Percentiles rank a stretch among this genome's conserved stretches.
Conservation (phyloP, 2,329 filamentous ascomycete genomes). For the Fusarium ambrosium region DNA sequence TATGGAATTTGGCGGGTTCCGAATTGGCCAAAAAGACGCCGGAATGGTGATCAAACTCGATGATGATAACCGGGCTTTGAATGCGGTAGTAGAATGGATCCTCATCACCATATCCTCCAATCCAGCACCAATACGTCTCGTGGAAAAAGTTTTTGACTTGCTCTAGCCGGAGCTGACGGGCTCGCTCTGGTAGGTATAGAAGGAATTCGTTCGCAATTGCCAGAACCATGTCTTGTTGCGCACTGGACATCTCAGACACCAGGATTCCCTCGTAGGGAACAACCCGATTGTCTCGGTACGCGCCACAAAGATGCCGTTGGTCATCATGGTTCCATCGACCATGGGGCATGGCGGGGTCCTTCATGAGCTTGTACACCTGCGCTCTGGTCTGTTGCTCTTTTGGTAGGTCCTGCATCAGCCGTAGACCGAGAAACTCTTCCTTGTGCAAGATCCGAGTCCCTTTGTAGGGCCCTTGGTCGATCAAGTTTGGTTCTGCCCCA, state of each 20-base stretch:
- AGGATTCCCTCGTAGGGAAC: constrained; percentile 77
- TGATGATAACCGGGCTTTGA: constrained; percentile 79
- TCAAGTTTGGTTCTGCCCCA: neutral
- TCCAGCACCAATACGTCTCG: constrained; percentile 86
- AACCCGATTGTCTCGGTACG: constrained; percentile 81
- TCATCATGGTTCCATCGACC: constrained; percentile 85
- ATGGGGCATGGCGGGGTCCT: constrained; percentile 74
- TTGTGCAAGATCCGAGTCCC: constrained; percentile 75
- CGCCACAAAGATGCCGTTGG: constrained; percentile 78
- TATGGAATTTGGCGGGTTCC: constrained; percentile 75
- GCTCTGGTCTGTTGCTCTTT: constrained; percentile 61
- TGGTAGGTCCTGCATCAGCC: constrained; percentile 73
- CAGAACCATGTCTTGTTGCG: constrained; percentile 67
- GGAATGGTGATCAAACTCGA: constrained; percentile 85
- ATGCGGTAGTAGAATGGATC: constrained; percentile 84
- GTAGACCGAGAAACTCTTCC: constrained; percentile 74
- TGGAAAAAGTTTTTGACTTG: constrained; percentile 67
- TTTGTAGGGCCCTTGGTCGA: constrained; percentile 56
- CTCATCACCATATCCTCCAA: constrained; percentile 63
- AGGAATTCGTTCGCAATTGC: constrained; percentile 72
- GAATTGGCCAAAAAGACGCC: constrained; percentile 81
- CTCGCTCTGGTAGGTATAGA: constrained; percentile 72
- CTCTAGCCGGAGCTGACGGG: constrained; percentile 67
- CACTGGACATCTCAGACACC: constrained; percentile 61
- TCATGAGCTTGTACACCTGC: constrained; percentile 69